Evolutionary conservation across 176 grass and related monocot genomes (phyloP).

Genomic region (Typha latifolia): DNA sequence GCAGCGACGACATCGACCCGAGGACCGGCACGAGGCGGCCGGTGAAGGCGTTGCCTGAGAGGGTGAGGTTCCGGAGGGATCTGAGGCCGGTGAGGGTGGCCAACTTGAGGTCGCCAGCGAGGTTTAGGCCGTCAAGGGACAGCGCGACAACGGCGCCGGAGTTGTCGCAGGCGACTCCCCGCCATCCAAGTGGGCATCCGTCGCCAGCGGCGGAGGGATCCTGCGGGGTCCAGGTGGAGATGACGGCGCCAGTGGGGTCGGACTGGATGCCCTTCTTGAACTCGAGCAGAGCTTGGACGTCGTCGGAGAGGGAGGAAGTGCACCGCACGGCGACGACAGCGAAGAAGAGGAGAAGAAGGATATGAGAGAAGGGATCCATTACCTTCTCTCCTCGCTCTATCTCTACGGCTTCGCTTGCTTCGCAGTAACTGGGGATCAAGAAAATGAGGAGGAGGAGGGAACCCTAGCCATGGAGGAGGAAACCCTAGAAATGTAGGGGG

Average conservation of each 20-base stretch:
- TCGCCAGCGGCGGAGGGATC: conserved; percentile 17
- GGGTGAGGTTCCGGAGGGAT: conserved; percentile 60
- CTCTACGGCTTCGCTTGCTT: background rate
- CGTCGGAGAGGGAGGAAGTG: conserved; percentile 36
- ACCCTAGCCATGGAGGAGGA: background rate
- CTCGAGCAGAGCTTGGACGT: conserved; percentile 67
- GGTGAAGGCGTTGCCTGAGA: conserved; percentile 89
- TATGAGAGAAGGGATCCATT: background rate
- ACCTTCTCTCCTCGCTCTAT: background rate
- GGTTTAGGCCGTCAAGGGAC: conserved; percentile 54
- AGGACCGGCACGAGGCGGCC: conserved; percentile 81
- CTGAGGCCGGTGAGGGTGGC: conserved; percentile 47
- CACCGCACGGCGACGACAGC: conserved; percentile 11
- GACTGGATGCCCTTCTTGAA: conserved; percentile 86
- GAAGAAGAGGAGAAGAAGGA: conserved; percentile 17
- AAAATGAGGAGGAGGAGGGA: background rate
- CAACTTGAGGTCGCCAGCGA: conserved; percentile 83
- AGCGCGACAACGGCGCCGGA: conserved; percentile 45
- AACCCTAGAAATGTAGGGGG: background rate
- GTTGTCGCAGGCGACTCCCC: conserved; percentile 64
- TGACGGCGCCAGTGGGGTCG: conserved; percentile 21
- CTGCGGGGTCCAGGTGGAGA: conserved; percentile 53
- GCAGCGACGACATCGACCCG: conserved; percentile 54
- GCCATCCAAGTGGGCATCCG: conserved; percentile 43
- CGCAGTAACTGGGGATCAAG: too few species aligned